A percentile compares a stretch with the other conserved stretches of the same genome.
These are phyloP conservation scores for Hygrophorus russula DNA, from an alignment of 768 basidiomycete species.

Conservation along the genomic window DNA sequence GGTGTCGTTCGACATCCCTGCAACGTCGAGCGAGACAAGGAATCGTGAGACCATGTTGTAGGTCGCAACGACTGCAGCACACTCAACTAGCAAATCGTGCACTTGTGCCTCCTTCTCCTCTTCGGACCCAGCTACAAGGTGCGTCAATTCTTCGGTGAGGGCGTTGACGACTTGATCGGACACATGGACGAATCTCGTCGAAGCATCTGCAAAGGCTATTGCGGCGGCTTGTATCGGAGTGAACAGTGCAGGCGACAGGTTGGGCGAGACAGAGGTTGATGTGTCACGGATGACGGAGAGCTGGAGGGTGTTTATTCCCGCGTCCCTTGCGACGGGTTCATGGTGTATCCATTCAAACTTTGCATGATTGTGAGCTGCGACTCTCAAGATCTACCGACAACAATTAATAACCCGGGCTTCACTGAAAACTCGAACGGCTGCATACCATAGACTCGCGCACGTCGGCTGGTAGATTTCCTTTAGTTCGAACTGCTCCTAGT, in stretches of 20 bases:
- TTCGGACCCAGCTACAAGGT: conserved; percentile 10
- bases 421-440: not conserved
- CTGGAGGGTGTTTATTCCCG: conserved; percentile 42
- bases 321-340: conserved; percentile 34
- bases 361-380: conserved; percentile 38
- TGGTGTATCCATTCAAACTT: conserved; percentile 50
- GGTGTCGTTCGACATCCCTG: conserved; percentile 32
- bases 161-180: conserved; percentile 26
- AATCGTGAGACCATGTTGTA: conserved; percentile 70
- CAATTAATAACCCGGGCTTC: not conserved
- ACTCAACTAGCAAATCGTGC: conserved; percentile 44
- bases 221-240: conserved; percentile 39
- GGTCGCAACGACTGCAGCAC: conserved; percentile 35
- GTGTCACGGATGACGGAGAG: conserved; percentile 44
- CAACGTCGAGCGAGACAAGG: conserved; percentile 49
- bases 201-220: conserved; percentile 47
- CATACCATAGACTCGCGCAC: conserved; percentile 41
- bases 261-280: conserved; percentile 19
- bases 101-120: conserved; percentile 17
- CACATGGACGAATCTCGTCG: conserved; percentile 37
- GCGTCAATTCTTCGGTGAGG: conserved; percentile 27
- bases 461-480: conserved; percentile 34
- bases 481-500: conserved; percentile 36
- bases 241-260: conserved; percentile 28
- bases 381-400: conserved; percentile 30